A percentile compares a stretch with the other conserved stretches of the same genome.
Evolutionary conservation across 1,139 yeast species (phyloP).

Genomic region (Trichomonascaceae sp.): DNA sequence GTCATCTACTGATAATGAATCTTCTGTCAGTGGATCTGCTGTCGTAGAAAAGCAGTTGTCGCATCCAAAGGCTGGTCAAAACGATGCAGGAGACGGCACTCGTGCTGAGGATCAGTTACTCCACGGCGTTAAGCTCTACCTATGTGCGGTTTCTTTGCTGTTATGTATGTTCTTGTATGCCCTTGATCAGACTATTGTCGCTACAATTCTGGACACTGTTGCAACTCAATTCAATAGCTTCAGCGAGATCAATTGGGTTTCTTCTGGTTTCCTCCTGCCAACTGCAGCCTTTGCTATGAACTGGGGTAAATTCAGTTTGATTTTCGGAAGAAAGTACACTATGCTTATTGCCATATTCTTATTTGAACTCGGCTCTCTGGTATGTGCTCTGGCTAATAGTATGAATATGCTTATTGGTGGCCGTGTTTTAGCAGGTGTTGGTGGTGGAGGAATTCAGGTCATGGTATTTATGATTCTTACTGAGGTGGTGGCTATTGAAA

Average conservation of each 20-base stretch:
- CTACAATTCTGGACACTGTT: conserved; percentile 50
- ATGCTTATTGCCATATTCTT: conserved; percentile 45
- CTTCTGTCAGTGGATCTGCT: background rate
- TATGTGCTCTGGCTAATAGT: conserved; percentile 50
- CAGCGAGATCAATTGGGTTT: conserved; percentile 54
- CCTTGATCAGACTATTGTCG: conserved; percentile 58
- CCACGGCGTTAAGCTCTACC: conserved; percentile 37
- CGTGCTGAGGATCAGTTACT: conserved; percentile 31
- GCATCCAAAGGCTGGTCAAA: conserved; percentile 1
- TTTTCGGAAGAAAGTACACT: conserved; percentile 55
- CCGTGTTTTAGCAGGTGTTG: conserved; percentile 63
- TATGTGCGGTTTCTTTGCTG: conserved; percentile 43
- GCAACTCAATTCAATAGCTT: conserved; percentile 50
- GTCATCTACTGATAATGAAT: background rate
- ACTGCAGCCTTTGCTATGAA: conserved; percentile 52
- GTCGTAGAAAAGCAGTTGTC: background rate
- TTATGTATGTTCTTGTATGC: conserved; percentile 53
- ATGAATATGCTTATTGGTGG: conserved; percentile 66
- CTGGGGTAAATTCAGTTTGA: conserved; percentile 57
- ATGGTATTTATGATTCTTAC: conserved; percentile 54
- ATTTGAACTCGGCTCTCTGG: conserved; percentile 58
- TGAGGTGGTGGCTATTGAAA: conserved; percentile 55
- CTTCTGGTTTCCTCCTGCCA: conserved; percentile 55
- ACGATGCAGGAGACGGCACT: conserved; percentile 23
- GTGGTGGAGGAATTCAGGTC: conserved; percentile 65